These are phyloP conservation scores for Xanthoconium separans DNA, from an alignment of 1,284 basidiomycete genomes.

Conservation along the genomic window DNA sequence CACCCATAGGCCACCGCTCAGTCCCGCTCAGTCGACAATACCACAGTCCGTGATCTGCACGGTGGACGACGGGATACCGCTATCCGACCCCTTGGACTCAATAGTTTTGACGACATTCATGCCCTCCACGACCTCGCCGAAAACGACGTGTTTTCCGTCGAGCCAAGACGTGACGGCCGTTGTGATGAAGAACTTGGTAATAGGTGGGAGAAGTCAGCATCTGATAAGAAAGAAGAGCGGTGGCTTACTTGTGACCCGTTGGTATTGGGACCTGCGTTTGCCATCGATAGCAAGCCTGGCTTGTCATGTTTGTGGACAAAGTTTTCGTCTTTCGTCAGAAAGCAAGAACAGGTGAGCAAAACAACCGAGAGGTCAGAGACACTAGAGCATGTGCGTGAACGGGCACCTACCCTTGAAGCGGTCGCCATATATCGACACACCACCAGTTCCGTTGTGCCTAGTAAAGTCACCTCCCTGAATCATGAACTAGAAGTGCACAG, in stretches of 20 bases:
- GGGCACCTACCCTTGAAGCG: conserved; percentile 62
- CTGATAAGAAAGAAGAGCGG: background rate
- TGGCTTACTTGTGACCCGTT: conserved; percentile 67
- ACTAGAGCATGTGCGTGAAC: no score
- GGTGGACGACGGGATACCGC: conserved; percentile 50
- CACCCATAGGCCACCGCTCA: background rate
- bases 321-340: conserved; percentile 68
- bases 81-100: conserved; percentile 61
- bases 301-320: conserved; percentile 78
- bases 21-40: conserved; percentile 29
- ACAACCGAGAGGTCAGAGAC: background rate
- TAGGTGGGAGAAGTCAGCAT: background rate
- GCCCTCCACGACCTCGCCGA: conserved; percentile 80
- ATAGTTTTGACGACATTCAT: conserved; percentile 77
- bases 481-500: conserved; percentile 62
- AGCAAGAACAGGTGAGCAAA: background rate
- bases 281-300: conserved; percentile 90
- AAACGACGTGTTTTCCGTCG: conserved; percentile 79
- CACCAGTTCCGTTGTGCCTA: conserved; percentile 78
- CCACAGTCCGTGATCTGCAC: conserved; percentile 71
- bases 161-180: conserved; percentile 80
- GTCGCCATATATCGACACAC: conserved; percentile 88
- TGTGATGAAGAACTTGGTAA: conserved; percentile 79
- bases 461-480: conserved; percentile 83
- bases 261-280: conserved; percentile 72